These are phyloP conservation scores for Pueraria montana DNA, from an alignment of 306 rosid genomes.

Conservation along the genomic window DNA sequence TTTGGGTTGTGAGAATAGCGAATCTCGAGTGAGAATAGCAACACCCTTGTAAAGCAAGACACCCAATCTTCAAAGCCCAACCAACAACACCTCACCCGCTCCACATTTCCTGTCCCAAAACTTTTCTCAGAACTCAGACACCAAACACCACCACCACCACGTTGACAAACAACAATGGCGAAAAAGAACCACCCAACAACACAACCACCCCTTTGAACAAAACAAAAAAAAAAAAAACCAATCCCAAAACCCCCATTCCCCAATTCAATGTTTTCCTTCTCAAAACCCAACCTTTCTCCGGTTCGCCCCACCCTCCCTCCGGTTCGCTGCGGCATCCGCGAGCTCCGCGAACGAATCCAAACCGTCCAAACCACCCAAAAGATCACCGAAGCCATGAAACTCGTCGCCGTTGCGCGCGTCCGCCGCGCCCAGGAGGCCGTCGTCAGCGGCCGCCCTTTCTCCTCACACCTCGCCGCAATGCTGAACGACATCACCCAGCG, in stretches of 20 bases:
- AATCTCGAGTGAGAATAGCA: too few species aligned
- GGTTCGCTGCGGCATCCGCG: constrained; percentile 63
- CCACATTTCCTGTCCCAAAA: too few species aligned
- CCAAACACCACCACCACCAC: too few species aligned
- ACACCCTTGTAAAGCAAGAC: too few species aligned
- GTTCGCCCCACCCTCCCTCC: constrained; percentile 20
- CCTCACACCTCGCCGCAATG: constrained; percentile 64
- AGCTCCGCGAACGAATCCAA: constrained; percentile 67
- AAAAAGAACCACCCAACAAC: background rate
- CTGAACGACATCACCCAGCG: constrained; percentile 60
- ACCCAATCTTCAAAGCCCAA: too few species aligned
- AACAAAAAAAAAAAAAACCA: too few species aligned
- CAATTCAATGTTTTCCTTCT: constrained; percentile 44
- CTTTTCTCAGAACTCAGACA: too few species aligned
- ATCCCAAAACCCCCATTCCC: background rate
- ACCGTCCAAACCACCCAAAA: constrained; percentile 66
- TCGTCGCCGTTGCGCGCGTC: constrained; percentile 79
- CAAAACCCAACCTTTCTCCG: constrained; percentile 51
- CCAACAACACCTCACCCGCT: too few species aligned
- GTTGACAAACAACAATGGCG: too few species aligned
- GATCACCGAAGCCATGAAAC: constrained; percentile 85
- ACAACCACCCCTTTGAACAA: background rate
- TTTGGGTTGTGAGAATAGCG: too few species aligned
- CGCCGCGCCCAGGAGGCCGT: constrained; percentile 90
- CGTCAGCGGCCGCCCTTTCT: constrained; percentile 74